phyloP scores from a whole-genome alignment of 352 stramenopile genomes.

The Globisporangium okanoganense region DNA sequence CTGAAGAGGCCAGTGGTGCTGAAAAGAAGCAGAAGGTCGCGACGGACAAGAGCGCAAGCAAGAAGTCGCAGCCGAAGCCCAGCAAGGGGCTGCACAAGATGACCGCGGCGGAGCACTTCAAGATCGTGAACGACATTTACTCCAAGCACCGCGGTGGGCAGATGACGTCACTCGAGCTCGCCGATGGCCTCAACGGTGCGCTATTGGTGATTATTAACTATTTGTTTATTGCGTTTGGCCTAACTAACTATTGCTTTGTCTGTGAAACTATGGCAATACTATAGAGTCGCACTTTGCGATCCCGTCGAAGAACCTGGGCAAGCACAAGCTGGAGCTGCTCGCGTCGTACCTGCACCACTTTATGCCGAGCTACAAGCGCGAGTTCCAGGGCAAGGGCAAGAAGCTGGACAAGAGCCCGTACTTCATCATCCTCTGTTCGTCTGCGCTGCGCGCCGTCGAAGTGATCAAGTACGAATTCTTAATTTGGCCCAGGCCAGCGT shows the following conservation, averaged over 20 bases:
- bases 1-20: constrained; percentile 3
- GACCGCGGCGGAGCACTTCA: constrained; percentile 69
- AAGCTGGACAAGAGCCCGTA: constrained; percentile 87
- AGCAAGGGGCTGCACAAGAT: constrained; percentile 80
- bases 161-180: constrained; percentile 81
- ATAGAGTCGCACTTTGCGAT: constrained; percentile 67
- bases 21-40: constrained; percentile 58
- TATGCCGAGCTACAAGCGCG: constrained; percentile 66
- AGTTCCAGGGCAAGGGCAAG: constrained; percentile 73
- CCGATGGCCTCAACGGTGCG: constrained; percentile 70
- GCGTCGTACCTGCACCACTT: constrained; percentile 74
- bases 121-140: constrained; percentile 80
- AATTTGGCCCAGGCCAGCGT: background rate
- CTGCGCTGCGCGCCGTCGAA: constrained; percentile 87
- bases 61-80: constrained; percentile 23
- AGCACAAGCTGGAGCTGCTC: constrained; percentile 75
- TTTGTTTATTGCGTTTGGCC: background rate
- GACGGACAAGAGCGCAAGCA: background rate
- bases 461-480: constrained; percentile 83
- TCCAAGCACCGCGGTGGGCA: constrained; percentile 68
- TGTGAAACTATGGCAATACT: background rate
- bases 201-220: background rate
- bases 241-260: background rate
- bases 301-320: constrained; percentile 52
- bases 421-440: constrained; percentile 91